Base-by-base conservation (phyloP, 305 asterid species). In the Fraxinus albicans region DNA sequence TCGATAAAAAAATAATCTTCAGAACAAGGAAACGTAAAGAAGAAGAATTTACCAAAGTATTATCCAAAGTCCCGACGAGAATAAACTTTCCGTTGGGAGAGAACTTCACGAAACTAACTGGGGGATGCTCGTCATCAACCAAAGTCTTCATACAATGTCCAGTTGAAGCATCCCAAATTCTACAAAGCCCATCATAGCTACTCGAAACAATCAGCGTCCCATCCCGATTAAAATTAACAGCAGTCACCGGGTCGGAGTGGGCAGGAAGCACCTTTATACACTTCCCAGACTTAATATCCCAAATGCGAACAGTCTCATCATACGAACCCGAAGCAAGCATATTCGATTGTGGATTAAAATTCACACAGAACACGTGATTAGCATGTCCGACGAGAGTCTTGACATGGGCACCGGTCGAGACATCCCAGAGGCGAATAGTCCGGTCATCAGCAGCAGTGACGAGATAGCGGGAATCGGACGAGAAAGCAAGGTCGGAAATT, bases 241-340 rank as follows among this genome's bases (percentile, higher is more conserved):
- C 94, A 8, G 98, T 96, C 3, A 96, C 99, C 0, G 98, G 98
- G 80, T 96, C 98, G 0, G 99, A 95, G 85, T 95, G 98, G 6
- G 99, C 99, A 9, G 98, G 99, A 36, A 96, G 86, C 78, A 96
- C 99, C 89, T 92, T 93, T 29, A 96, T 80, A 84, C 99, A 96
- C 86, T 93, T 93, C 40, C 99, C 99, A 0, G 94, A 91, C 91
- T 94, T 95, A 6, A 93, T 97, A 90, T 96, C 99, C 99, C 98
- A 95, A 76, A 96, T 50, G 3, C 60, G 60, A 50, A 50, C 98
- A 21, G 98, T 95, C 91, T 96, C 99, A 42, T 95, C 98, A 81
- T 89, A 96, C 34, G 98, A 93, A 19, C 99, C 98, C 21, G 97
- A 91, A 77, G 90, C 99, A 55, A 50, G 60, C 60, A 50, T 50